Conservation (phyloP, 1,284 basidiomycete species). For the Sporisorium graminicola region DNA sequence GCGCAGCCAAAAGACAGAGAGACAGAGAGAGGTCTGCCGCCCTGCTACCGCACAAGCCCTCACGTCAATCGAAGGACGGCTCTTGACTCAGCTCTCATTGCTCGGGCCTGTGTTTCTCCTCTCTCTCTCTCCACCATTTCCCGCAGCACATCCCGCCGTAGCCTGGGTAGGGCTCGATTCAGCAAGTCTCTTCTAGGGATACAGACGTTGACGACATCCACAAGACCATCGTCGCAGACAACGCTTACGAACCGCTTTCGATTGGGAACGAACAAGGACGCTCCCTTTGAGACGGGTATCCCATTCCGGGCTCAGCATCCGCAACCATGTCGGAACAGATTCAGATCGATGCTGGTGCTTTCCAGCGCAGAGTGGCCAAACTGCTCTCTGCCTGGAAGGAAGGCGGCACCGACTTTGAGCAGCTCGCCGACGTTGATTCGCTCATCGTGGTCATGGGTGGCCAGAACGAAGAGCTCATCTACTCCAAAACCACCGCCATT, state of each 20-base stretch:
- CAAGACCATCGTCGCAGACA: background rate
- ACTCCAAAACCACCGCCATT: constrained; percentile 56
- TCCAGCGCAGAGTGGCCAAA: constrained; percentile 46
- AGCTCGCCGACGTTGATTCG: constrained; percentile 39
- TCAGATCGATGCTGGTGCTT: constrained; percentile 55
- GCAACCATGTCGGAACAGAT: constrained; percentile 58
- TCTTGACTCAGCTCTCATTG: constrained; percentile 6
- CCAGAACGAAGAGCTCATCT: constrained; percentile 55
- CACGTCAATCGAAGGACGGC: background rate
- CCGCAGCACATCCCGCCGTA: background rate
- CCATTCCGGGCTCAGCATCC: background rate
- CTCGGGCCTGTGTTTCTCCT: background rate
- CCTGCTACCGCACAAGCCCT: background rate
- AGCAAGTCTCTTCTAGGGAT: background rate
- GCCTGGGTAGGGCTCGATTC: background rate
- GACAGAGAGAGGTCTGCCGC: background rate
- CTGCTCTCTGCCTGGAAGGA: constrained; percentile 54
- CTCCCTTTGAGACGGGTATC: background rate
- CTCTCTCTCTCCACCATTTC: background rate
- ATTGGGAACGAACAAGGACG: background rate
- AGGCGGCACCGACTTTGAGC: constrained; percentile 34
- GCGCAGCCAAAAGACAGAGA: background rate
- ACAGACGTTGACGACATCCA: background rate
- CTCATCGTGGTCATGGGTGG: constrained; percentile 56
- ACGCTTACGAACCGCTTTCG: background rate